Evolutionary conservation across 2,329 filamentous ascomycete genomes (phyloP).

Genomic region (Claviceps sp.): DNA sequence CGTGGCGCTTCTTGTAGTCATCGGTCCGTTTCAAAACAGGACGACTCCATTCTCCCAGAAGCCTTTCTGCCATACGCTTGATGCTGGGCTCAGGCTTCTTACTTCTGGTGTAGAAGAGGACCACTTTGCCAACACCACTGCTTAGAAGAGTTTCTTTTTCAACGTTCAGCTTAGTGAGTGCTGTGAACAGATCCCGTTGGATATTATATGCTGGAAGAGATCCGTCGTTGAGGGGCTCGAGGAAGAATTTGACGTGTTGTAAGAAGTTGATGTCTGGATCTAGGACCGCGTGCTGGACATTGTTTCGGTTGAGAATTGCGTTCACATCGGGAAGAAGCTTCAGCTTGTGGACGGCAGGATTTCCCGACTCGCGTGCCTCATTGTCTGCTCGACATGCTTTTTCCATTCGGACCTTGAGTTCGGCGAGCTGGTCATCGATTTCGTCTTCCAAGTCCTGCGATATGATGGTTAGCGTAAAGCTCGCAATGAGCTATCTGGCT

Average conservation of each 20-base stretch:
- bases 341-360: conserved; percentile 83
- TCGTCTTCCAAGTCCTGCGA: conserved; percentile 72
- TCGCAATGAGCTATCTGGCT: conserved; percentile 6
- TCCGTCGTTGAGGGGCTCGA: conserved; percentile 88
- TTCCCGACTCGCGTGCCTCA: conserved; percentile 60
- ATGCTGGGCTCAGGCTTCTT: conserved; percentile 78
- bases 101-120: conserved; percentile 93
- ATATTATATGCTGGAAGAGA: conserved; percentile 94
- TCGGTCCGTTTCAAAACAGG: conserved; percentile 89
- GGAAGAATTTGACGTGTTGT: conserved; percentile 90
- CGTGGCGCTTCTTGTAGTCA: conserved; percentile 76
- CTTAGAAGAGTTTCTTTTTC: conserved; percentile 83
- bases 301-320: conserved; percentile 77
- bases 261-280: conserved; percentile 93
- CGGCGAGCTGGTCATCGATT: conserved; percentile 79
- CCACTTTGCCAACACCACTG: conserved; percentile 89
- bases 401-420: conserved; percentile 83
- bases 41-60: conserved; percentile 91
- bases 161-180: conserved; percentile 68
- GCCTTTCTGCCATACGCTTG: conserved; percentile 82
- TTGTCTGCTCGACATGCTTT: conserved; percentile 80
- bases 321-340: conserved; percentile 87
- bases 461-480: conserved; percentile 6
- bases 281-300: conserved; percentile 69
- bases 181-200: conserved; percentile 82